A percentile compares a stretch with the other conserved stretches of the same genome.
phyloP scores from a whole-genome alignment of 257 asterid genomes.

The Fraxinus excelsior region DNA sequence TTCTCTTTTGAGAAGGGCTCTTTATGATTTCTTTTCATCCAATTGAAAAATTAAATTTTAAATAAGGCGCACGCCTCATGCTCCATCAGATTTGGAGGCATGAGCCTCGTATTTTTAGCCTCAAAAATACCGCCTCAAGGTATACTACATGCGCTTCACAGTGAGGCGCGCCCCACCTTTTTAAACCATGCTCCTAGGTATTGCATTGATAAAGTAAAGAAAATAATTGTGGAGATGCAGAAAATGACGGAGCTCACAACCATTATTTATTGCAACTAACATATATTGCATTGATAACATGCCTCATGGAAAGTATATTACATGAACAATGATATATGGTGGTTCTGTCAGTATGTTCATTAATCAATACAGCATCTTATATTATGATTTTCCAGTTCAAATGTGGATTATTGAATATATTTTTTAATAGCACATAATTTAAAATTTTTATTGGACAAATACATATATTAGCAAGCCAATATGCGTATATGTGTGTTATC shows the following conservation, averaged over 20 bases:
- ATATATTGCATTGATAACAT: not conserved
- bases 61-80: too few species aligned
- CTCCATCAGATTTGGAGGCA: too few species aligned
- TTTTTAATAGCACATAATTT: not conserved
- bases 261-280: not conserved
- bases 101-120: too few species aligned
- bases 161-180: too few species aligned
- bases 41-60: too few species aligned
- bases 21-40: too few species aligned
- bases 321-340: not conserved
- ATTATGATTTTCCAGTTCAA: not conserved
- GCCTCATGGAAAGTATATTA: not conserved
- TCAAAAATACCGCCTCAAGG: too few species aligned
- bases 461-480: not conserved
- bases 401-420: not conserved
- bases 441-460: not conserved
- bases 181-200: not conserved
- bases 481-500: not conserved
- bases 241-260: not conserved
- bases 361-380: not conserved
- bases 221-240: not conserved
- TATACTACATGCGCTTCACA: too few species aligned
- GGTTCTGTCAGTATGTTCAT: not conserved
- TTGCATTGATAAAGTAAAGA: conserved; percentile 5
- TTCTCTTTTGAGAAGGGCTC: too few species aligned